Evolutionary conservation across 352 stramenopile species (phyloP).

Genomic region (Elongisporangium prolatum): DNA sequence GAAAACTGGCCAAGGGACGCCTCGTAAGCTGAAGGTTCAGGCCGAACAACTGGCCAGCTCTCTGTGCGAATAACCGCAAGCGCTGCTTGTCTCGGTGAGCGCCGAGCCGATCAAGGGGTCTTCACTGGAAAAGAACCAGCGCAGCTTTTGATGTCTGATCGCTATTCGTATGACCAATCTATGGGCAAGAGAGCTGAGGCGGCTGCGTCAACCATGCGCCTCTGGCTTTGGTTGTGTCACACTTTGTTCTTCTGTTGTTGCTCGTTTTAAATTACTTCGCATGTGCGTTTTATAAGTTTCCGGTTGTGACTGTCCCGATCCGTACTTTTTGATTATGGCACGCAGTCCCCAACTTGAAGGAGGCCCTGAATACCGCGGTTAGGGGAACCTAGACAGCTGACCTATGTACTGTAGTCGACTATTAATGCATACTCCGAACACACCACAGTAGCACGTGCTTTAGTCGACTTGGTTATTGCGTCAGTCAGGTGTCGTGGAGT

Average conservation of each 20-base stretch:
- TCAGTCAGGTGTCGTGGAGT: background rate
- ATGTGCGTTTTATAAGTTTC: background rate
- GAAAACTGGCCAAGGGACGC: conserved; percentile 1
- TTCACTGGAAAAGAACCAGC: conserved; percentile 17
- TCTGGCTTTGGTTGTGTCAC: no score
- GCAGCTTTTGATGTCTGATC: conserved; percentile 40
- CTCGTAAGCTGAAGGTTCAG: conserved; percentile 22
- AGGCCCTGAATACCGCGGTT: background rate
- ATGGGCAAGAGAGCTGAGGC: no score
- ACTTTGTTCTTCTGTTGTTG: background rate
- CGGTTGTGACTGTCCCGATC: background rate
- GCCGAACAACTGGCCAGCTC: conserved; percentile 30
- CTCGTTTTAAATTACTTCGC: background rate
- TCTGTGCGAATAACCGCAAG: conserved; percentile 16
- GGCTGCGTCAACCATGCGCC: no score
- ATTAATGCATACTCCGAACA: no score
- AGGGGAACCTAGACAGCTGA: background rate
- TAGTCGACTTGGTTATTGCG: background rate
- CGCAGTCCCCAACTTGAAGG: background rate
- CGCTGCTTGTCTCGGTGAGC: conserved; percentile 32
- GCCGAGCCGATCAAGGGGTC: conserved; percentile 1
- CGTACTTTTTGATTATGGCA: background rate
- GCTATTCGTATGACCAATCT: no score
- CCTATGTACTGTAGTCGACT: background rate
- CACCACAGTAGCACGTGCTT: background rate